Evolutionary conservation across 2,329 filamentous ascomycete genomes (phyloP).

Genomic region (Hortaea sp.): DNA sequence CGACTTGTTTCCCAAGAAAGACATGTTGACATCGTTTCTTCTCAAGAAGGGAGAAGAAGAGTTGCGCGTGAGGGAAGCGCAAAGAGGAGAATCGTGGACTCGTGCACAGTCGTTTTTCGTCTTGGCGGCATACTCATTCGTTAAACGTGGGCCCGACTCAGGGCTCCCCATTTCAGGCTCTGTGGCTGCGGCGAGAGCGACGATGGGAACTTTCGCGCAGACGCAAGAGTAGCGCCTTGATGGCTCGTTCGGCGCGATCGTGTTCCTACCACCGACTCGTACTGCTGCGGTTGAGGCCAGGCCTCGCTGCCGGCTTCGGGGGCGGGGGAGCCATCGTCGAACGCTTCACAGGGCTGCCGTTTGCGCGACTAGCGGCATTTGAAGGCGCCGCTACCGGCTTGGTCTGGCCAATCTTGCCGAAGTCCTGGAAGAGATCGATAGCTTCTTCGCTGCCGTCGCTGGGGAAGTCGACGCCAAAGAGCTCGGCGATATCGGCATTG

Average conservation of each 20-base stretch:
- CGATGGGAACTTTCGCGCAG: too few relatives aligned
- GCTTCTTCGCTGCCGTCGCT: conserved; percentile 49
- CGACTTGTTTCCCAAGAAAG: too few relatives aligned
- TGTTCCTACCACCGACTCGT: conserved; percentile 22
- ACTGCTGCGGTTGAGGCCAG: conserved; percentile 15
- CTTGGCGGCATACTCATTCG: too few relatives aligned
- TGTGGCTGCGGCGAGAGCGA: too few relatives aligned
- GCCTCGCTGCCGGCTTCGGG: conserved; percentile 13
- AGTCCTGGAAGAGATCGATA: conserved; percentile 65
- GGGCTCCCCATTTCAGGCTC: too few relatives aligned
- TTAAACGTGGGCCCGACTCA: too few relatives aligned
- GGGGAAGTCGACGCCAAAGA: conserved; percentile 46
- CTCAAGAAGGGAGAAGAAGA: too few relatives aligned
- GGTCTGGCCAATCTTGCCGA: conserved; percentile 56
- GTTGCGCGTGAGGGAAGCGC: too few relatives aligned
- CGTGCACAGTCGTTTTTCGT: too few relatives aligned
- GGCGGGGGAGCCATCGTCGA: conserved; percentile 17
- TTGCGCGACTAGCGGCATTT: conserved; percentile 14
- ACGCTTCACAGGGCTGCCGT: conserved; percentile 22
- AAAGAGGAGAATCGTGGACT: too few relatives aligned
- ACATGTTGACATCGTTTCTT: too few relatives aligned
- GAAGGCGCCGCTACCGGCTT: background rate
- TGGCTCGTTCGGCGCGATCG: background rate
- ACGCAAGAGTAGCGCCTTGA: background rate
- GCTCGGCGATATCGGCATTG: conserved; percentile 41